These are phyloP conservation scores for Xylaria bambusicola DNA, from an alignment of 495 filamentous ascomycete genomes.

Conservation along the genomic window DNA sequence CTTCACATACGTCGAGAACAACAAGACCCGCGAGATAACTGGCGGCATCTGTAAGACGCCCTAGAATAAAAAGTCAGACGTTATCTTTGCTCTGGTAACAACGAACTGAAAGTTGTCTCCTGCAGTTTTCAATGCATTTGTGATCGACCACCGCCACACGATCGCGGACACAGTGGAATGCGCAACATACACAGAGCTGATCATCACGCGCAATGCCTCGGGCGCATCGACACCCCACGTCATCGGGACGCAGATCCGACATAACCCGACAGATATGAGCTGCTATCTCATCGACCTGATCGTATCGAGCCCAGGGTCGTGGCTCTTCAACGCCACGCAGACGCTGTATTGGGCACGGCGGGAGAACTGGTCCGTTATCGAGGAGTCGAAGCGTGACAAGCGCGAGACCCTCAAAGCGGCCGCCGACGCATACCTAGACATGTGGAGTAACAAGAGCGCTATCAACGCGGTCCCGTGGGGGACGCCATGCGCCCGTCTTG, in stretches of 20 bases:
- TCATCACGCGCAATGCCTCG: slow-evolving; percentile 31
- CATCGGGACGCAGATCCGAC: slow-evolving; percentile 46
- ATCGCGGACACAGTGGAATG: slow-evolving; percentile 35
- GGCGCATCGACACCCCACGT: slow-evolving; percentile 38
- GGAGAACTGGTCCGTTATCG: slow-evolving; percentile 43
- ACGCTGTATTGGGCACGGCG: slow-evolving; percentile 38
- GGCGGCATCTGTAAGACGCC: slow-evolving; percentile 22
- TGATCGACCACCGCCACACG: slow-evolving; percentile 36
- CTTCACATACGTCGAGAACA: slow-evolving; percentile 35
- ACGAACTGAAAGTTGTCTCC: too few relatives aligned
- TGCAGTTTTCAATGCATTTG: slow-evolving; percentile 19
- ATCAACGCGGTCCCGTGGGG: slow-evolving; percentile 43
- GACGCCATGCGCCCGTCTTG: slow-evolving; percentile 39
- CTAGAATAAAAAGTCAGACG: too few relatives aligned
- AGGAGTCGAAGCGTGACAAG: slow-evolving; percentile 28
- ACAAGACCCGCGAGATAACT: slow-evolving; percentile 30
- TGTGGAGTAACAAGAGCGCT: slow-evolving; percentile 42
- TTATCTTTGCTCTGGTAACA: too few relatives aligned
- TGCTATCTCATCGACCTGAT: slow-evolving; percentile 40
- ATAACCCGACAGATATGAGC: slow-evolving; percentile 28
- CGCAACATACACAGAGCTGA: slow-evolving; percentile 42
- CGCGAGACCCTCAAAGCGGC: slow-evolving; percentile 36
- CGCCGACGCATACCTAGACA: slow-evolving; percentile 44
- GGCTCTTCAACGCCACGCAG: slow-evolving; percentile 44
- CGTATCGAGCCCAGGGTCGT: slow-evolving; percentile 41